Evolutionary conservation across 495 filamentous ascomycete species (phyloP).

Genomic region (Neurospora africana): DNA sequence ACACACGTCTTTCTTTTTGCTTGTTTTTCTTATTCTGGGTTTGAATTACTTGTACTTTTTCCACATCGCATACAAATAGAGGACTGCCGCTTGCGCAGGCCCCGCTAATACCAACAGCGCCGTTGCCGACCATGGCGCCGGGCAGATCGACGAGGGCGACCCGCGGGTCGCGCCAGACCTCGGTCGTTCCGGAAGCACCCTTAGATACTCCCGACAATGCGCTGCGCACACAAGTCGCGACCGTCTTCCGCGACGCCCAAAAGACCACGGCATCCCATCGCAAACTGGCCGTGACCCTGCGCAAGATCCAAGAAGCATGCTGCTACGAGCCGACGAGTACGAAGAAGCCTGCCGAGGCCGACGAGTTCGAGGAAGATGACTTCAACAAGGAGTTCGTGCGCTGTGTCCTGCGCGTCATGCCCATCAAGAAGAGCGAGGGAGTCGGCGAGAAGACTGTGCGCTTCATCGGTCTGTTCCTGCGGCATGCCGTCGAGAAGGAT

Average conservation of each 20-base stretch:
- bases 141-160: constrained; percentile 43
- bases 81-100: background rate
- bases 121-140: constrained; percentile 13
- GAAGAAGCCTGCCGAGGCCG: constrained; percentile 33
- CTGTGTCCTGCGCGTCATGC: constrained; percentile 70
- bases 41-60: background rate
- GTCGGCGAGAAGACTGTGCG: constrained; percentile 77
- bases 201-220: constrained; percentile 60
- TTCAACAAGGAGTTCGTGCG: constrained; percentile 79
- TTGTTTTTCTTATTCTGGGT: background rate
- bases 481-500: constrained; percentile 75
- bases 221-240: constrained; percentile 64
- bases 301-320: constrained; percentile 82
- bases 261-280: constrained; percentile 77
- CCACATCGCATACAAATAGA: background rate
- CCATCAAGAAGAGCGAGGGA: constrained; percentile 84
- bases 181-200: constrained; percentile 52
- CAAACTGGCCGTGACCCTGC: constrained; percentile 74
- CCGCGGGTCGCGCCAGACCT: constrained; percentile 49
- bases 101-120: background rate
- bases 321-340: constrained; percentile 60
- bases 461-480: constrained; percentile 77
- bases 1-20: background rate
- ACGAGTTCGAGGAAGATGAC: constrained; percentile 65
- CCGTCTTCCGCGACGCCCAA: constrained; percentile 80